phyloP scores from a whole-genome alignment of 1,139 yeast genomes.

The Pichia sorboxylosa region DNA sequence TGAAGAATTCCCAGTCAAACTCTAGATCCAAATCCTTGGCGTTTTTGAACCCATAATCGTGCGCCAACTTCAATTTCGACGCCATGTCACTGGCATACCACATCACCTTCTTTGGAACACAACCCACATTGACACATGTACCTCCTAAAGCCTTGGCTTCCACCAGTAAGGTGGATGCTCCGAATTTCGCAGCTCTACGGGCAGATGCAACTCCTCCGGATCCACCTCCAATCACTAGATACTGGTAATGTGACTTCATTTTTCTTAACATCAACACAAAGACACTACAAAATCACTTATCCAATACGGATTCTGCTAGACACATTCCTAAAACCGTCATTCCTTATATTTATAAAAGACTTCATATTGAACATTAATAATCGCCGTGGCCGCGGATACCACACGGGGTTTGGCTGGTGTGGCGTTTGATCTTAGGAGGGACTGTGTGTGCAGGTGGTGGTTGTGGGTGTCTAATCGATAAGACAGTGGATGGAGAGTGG shows the following conservation, averaged over 20 bases:
- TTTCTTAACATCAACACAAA: constrained; percentile 1
- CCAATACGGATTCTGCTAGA: too few species aligned
- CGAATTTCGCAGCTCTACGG: constrained; percentile 89
- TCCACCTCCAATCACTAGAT: constrained; percentile 97
- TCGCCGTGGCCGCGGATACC: too few species aligned
- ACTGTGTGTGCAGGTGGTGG: too few species aligned
- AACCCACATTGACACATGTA: constrained; percentile 97
- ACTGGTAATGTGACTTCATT: constrained; percentile 54
- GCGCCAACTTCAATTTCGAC: constrained; percentile 56
- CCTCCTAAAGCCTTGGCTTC: constrained; percentile 87
- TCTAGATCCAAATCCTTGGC: constrained; percentile 18
- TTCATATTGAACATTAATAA: too few species aligned
- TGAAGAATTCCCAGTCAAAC: constrained; percentile 74
- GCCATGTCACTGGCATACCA: constrained; percentile 95
- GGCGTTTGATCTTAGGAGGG: too few species aligned
- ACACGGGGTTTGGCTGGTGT: too few species aligned
- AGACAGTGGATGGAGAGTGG: too few species aligned
- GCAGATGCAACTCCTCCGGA: constrained; percentile 98
- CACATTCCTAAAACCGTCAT: too few species aligned
- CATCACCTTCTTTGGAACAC: constrained; percentile 98
- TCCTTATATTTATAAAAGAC: too few species aligned
- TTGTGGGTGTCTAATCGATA: too few species aligned
- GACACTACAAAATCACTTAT: too few species aligned
- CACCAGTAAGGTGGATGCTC: constrained; percentile 74
- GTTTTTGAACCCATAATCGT: constrained; percentile 68